These are phyloP conservation scores for Suhomyces kilbournensis DNA, from an alignment of 805 yeast genomes.

Conservation along the genomic window DNA sequence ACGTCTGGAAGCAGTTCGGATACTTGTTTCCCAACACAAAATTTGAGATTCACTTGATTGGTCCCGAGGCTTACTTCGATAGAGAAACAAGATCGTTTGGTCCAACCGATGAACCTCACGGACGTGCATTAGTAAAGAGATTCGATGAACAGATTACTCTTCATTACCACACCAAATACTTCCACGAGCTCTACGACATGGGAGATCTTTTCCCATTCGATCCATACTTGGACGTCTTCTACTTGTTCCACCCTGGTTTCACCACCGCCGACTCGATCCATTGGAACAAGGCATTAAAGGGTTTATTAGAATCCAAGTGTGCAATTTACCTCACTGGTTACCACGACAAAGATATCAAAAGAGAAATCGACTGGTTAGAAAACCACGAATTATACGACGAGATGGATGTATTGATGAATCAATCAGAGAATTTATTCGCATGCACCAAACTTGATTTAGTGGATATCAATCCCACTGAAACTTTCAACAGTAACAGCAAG, in stretches of 20 bases:
- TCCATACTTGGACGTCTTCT: slow-evolving; percentile 90
- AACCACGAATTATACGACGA: slow-evolving; percentile 61
- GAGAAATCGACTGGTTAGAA: slow-evolving; percentile 72
- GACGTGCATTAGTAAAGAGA: slow-evolving; percentile 67
- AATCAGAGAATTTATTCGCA: slow-evolving; percentile 68
- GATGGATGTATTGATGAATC: slow-evolving; percentile 77
- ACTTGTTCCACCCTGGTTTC: slow-evolving; percentile 94
- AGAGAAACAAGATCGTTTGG: slow-evolving; percentile 59
- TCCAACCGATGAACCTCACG: slow-evolving; percentile 46
- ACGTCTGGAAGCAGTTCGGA: slow-evolving; percentile 92
- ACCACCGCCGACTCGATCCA: slow-evolving; percentile 76
- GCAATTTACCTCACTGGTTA: slow-evolving; percentile 88
- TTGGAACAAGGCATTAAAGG: slow-evolving; percentile 85
- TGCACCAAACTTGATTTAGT: slow-evolving; percentile 94
- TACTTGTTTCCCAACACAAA: slow-evolving; percentile 78
- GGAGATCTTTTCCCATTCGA: slow-evolving; percentile 97
- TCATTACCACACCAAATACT: slow-evolving; percentile 84
- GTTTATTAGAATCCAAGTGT: slow-evolving; percentile 88
- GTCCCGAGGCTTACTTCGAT: slow-evolving; percentile 87
- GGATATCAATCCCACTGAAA: slow-evolving; percentile 88
- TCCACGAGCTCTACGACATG: slow-evolving; percentile 85
- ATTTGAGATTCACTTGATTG: slow-evolving; percentile 87
- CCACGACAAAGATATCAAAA: slow-evolving; percentile 65
- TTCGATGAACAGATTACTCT: slow-evolving; percentile 71
- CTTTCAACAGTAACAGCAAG: slow-evolving; percentile 86